These are phyloP conservation scores for Chrysopogon serrulatus DNA, from an alignment of 176 grass and related monocot species.

Conservation along the genomic window DNA sequence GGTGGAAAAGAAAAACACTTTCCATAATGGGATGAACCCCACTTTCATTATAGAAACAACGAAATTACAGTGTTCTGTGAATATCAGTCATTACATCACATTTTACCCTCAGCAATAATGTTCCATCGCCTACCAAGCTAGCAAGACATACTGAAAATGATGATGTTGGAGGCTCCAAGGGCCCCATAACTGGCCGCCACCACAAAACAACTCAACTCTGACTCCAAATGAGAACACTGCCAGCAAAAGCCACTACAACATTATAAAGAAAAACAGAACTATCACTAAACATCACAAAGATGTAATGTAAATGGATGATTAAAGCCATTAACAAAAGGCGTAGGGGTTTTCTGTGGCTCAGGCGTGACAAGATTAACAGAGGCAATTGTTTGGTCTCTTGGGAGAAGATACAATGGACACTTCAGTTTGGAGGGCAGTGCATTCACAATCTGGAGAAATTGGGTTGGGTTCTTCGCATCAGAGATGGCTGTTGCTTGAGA, in stretches of 20 bases:
- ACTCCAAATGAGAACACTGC: not conserved
- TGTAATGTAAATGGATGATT: not conserved
- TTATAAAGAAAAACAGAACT: not conserved
- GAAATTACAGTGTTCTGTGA: too few relatives aligned
- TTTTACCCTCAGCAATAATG: too few relatives aligned
- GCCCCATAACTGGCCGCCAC: not conserved
- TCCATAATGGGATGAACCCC: not conserved
- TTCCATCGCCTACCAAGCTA: not conserved
- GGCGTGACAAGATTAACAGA: not conserved
- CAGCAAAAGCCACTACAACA: not conserved
- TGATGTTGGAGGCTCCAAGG: not conserved
- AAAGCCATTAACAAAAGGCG: not conserved
- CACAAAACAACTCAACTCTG: not conserved
- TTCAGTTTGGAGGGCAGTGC: not conserved
- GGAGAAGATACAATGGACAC: not conserved
- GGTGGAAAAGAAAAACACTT: not conserved
- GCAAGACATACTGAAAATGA: not conserved
- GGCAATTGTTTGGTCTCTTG: not conserved
- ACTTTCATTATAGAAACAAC: too few relatives aligned
- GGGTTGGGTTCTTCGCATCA: not conserved
- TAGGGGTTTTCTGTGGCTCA: not conserved
- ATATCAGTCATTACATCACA: too few relatives aligned
- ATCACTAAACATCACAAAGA: slow-evolving; percentile 1
- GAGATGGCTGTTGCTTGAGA: not conserved
- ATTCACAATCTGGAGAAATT: too few relatives aligned